Evolutionary conservation across 1,139 yeast species (phyloP), one percentile per base, ranked within the genome.

Genomic region (Protomyces inundatus): DNA sequence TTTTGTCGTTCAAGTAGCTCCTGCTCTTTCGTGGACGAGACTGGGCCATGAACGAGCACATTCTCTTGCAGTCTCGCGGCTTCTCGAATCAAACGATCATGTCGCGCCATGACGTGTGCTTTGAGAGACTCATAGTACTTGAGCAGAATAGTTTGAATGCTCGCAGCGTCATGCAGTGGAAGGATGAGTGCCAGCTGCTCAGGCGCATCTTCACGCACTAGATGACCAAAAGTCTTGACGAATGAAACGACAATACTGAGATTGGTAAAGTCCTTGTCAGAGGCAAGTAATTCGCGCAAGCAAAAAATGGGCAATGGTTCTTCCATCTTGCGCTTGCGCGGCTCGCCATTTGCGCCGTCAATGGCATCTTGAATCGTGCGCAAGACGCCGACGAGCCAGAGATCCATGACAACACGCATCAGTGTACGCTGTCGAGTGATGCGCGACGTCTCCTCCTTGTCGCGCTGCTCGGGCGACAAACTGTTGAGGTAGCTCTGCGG

Each of bases 301-400:
- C 67, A 76, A 72, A 64, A 73, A 72, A 33, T 67, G 54, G 39
- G 82, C 71, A 73, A 77, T 80, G 6, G 70, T 51, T 66, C 68
- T 7, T 42, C 68, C 35, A 37, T 14, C 2, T 51, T 33, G 32
- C 56, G 42, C 37, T 51, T 37, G 45, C 59, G 42, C 35, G 61
- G 39, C 32, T 48, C 59, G 6, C 32, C 32, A 9, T 34, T 56
- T 30, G 64, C 67, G 16, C 64, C 65, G 12, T 64, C 66, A n/a
- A 50, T 50, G 5, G 73, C 73, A 67, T 80, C 81, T 42, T 76
- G 76, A 30, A 79, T 69, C 3, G 76, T 73, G 16, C 80, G 73
- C 66, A 85, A 81, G 0, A 88, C 73, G 0, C 90, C 91, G n/a
- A 81, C 81, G 2, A 84, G 70, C 70, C 83, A 80, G 55, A 88